Conservation (phyloP, 1,284 basidiomycete species). For the Ceratobasidium sp. region DNA sequence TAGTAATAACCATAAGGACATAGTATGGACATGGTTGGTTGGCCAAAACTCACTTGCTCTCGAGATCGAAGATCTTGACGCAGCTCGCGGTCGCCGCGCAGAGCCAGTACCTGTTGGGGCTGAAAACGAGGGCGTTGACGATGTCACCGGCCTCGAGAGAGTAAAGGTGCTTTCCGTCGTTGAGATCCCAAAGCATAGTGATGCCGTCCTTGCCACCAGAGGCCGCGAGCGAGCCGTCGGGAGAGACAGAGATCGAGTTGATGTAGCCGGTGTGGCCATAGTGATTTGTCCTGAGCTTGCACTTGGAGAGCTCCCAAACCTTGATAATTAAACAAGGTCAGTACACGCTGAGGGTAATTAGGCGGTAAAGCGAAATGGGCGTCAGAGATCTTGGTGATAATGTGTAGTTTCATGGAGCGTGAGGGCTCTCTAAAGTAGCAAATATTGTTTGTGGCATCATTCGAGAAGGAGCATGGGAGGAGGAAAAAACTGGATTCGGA, state of each 20-base stretch:
- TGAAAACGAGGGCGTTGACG: conserved; percentile 99
- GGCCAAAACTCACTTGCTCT: conserved; percentile 82
- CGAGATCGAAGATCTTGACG: conserved; percentile 99
- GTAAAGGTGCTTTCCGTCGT: conserved; percentile 99
- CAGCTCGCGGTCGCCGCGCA: conserved; percentile 98
- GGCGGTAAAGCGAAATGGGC: conserved; percentile 39
- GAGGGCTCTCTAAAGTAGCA: conserved; percentile 81
- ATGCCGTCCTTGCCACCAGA: conserved; percentile 99
- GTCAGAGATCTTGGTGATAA: conserved; percentile 82
- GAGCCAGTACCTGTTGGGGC: conserved; percentile 99
- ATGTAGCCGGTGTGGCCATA: conserved; percentile 99
- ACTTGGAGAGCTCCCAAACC: conserved; percentile 99
- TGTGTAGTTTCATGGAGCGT: conserved; percentile 69
- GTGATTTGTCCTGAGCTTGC: conserved; percentile 99
- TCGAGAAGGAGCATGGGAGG: conserved; percentile 44
- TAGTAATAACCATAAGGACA: conserved; percentile 49
- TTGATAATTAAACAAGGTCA: conserved; percentile 50
- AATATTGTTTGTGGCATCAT: conserved; percentile 69
- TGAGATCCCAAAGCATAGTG: conserved; percentile 99
- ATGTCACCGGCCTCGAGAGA: conserved; percentile 98
- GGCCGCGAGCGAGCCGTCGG: conserved; percentile 98
- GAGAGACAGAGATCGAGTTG: conserved; percentile 98
- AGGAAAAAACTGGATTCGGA: conserved; percentile 40
- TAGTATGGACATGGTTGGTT: not conserved
- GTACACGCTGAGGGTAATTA: not conserved